Conservation (phyloP, 306 rosid species). For the Rubus parviflorus region DNA sequence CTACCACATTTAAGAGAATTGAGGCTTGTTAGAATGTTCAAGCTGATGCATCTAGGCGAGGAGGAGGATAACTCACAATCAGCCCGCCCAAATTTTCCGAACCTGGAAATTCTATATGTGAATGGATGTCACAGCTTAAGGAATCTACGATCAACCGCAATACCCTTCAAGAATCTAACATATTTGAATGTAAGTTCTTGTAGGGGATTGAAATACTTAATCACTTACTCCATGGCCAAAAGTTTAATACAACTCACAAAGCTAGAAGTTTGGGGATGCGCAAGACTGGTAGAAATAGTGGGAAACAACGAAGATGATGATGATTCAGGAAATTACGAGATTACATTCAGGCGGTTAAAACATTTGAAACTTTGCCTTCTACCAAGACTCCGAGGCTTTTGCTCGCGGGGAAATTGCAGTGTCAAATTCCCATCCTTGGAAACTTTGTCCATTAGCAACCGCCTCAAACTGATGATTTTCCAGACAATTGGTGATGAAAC, state of each 20-base stretch:
- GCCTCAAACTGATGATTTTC: too few species aligned
- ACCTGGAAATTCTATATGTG: neutral
- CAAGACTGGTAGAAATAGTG: neutral
- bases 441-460: neutral
- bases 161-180: neutral
- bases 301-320: neutral
- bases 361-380: neutral
- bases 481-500: neutral
- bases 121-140: rapidly evolving
- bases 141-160: neutral
- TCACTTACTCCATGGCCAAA: neutral
- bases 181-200: rapidly evolving
- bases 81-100: neutral
- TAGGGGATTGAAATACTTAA: neutral
- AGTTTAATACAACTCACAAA: neutral
- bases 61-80: neutral
- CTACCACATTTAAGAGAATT: neutral
- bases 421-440: neutral
- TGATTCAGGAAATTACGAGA: neutral
- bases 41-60: neutral
- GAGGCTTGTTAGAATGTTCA: neutral
- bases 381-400: neutral
- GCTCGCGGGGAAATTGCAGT: neutral
- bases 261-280: neutral
- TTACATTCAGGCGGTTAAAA: neutral